A percentile compares a stretch with the other conserved stretches of the same genome.
Evolutionary conservation across 495 filamentous ascomycete genomes (phyloP).

Genomic region (Penicillium ochrochloron): DNA sequence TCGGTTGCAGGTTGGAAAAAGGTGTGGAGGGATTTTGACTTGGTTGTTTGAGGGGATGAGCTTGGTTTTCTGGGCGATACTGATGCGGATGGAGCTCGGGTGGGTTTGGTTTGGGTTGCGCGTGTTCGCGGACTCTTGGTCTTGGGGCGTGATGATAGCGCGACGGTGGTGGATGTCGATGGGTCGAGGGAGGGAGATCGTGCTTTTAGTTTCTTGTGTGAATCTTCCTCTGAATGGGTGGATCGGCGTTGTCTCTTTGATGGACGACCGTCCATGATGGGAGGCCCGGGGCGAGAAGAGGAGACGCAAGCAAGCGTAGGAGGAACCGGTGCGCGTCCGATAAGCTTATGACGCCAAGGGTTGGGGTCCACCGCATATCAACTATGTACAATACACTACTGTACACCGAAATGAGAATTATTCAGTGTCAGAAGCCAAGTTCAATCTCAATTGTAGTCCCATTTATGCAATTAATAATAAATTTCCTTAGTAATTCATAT

Average conservation of each 20-base stretch:
- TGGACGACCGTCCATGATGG: constrained; percentile 52
- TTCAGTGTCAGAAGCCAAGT: background rate
- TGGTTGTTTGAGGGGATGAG: constrained; percentile 13
- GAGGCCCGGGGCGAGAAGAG: background rate
- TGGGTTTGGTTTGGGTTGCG: constrained; percentile 11
- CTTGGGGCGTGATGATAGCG: constrained; percentile 23
- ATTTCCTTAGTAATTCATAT: background rate
- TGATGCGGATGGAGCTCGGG: constrained; percentile 25
- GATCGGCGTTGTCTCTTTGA: constrained; percentile 51
- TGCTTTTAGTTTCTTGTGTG: constrained; percentile 7
- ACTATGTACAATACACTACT: no score
- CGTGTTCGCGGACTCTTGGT: constrained; percentile 15
- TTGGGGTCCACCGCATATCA: constrained; percentile 1
- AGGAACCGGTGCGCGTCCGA: constrained; percentile 23
- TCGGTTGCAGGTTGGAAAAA: constrained; percentile 34
- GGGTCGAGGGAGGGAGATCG: constrained; percentile 6
- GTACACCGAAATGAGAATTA: background rate
- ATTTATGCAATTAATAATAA: background rate
- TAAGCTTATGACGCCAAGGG: constrained; percentile 26
- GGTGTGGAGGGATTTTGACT: constrained; percentile 30
- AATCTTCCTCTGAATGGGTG: constrained; percentile 2
- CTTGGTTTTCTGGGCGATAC: constrained; percentile 26
- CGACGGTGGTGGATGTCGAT: constrained; percentile 13
- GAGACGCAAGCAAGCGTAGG: constrained; percentile 11
- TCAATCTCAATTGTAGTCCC: background rate